Percentiles rank a stretch among this genome's conserved stretches.
Evolutionary conservation across 352 stramenopile species (phyloP).

Genomic region (Phytopythium ostracodes): DNA sequence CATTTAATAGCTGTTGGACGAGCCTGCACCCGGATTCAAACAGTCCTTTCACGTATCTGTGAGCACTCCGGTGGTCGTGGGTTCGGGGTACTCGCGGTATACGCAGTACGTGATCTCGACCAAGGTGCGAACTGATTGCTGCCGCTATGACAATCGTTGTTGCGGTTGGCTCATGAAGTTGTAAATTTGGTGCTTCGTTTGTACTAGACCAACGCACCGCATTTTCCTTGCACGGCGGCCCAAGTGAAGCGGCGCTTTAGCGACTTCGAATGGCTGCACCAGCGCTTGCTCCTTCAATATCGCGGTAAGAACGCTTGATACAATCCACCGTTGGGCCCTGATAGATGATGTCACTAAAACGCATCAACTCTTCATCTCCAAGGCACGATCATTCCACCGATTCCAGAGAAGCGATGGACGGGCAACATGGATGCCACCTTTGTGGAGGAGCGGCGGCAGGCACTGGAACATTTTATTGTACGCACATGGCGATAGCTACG

Average conservation of each 20-base stretch:
- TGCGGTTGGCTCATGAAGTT: background rate
- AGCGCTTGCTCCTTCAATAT: slow-evolving; percentile 73
- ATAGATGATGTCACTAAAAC: too few relatives aligned
- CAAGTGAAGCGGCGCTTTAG: slow-evolving; percentile 87
- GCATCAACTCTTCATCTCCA: background rate
- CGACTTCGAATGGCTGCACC: slow-evolving; percentile 89
- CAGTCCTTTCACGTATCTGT: slow-evolving; percentile 67
- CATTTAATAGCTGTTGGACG: slow-evolving; percentile 46
- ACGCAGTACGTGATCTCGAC: slow-evolving; percentile 88
- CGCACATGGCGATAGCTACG: too few relatives aligned
- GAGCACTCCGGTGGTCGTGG: slow-evolving; percentile 76
- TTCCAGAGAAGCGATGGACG: slow-evolving; percentile 86
- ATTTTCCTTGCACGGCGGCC: slow-evolving; percentile 59
- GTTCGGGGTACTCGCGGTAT: slow-evolving; percentile 77
- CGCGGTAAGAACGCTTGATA: slow-evolving; percentile 37
- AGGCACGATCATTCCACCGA: slow-evolving; percentile 86
- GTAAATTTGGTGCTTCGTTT: background rate
- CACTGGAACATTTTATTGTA: slow-evolving; percentile 87
- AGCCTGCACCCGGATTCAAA: slow-evolving; percentile 34
- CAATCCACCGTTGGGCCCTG: too few relatives aligned
- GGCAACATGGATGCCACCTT: slow-evolving; percentile 89
- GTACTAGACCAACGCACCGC: slow-evolving; percentile 52
- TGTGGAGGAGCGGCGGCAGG: slow-evolving; percentile 84
- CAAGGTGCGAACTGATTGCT: slow-evolving; percentile 39
- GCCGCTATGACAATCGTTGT: background rate